Base-by-base conservation (phyloP, 768 basidiomycete genomes). In the Scleroderma bovista region DNA sequence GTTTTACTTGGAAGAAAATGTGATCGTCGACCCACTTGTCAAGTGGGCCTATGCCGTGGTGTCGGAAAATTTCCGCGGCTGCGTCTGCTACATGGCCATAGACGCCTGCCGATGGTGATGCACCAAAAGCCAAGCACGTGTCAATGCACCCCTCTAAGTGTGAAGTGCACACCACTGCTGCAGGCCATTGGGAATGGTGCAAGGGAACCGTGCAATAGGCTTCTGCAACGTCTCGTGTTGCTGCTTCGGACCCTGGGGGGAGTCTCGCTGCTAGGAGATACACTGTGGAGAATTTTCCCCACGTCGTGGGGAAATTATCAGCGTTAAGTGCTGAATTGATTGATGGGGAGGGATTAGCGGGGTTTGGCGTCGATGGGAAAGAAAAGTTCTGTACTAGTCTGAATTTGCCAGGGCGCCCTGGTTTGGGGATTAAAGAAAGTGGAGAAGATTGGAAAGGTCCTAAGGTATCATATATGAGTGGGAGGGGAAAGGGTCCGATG, bases 381-480 rank as follows among this genome's bases (percentile, higher is more conserved):
- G 73, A 74, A 23, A 72, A 62, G 48, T 75, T 71, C 16, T 51
- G 43, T 57, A 72, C n/a, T n/a, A n/a, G n/a, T n/a, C n/a, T n/a
- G n/a, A n/a, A n/a, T n/a, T n/a, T n/a, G n/a, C n/a, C n/a, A n/a
- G n/a, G n/a, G n/a, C n/a, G n/a, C n/a, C n/a, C n/a, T n/a, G n/a
- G n/a, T n/a, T n/a, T n/a, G n/a, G n/a, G n/a, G n/a, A n/a, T n/a
- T n/a, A n/a, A n/a, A n/a, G n/a, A n/a, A n/a, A n/a, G n/a, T n/a
- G n/a, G 71, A 0, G 68, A 73, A 0, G 64, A 52, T 51, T 75
- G 73, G 50, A 74, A 74, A 0, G 66, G 71, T 0, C 73, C 73
- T 39, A 39, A 17, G 64, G 39, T 0, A 2, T n/a, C n/a, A n/a
- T n/a, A n/a, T n/a, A 1, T 67, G 0, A 69, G 47, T n/a, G 61